Base-by-base conservation (phyloP, 2,329 filamentous ascomycete genomes). In the Exophiala phaeomuriformis region DNA sequence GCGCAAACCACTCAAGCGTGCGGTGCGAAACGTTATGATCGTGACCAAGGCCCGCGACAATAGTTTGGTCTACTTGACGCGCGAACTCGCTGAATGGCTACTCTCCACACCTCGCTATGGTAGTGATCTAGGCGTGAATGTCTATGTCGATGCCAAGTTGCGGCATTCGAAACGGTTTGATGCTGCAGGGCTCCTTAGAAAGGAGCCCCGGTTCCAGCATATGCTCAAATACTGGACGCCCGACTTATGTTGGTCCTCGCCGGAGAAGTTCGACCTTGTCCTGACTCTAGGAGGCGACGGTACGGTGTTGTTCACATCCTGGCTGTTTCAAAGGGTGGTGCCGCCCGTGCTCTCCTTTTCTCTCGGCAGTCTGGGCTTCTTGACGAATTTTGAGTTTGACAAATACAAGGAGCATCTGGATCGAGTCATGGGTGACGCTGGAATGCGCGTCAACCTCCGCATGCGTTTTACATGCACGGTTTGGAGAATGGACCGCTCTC, bases 401-500 rank as follows among this genome's bases (percentile, higher is more conserved):
- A 80, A 85, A 63, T 96, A 95, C 76, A 90, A 89, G 71, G 78
- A 86, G 55, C 88, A 95, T 65, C 79, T 98, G 33, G 85, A 88
- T 70, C 84, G 83, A 50, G 81, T 97, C 62, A 95, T 98, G 90
- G 90, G 90, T 56, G 88, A 94, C 53, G 82, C 86, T 1, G 93
- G 93, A 52, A 97, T 98, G 91, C 86, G 91, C 50, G 91, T 97
- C 56, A 97, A 95, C 66, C 77, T 98, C 63, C 89, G 93, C 62
- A 98, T 98, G 93, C 87, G 93, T 58, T 98, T 98, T 70, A 98
- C 93, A 10, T 97, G 91, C 73, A 97, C 93, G 0, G 90, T 98
- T 5, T 96, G 91, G 74, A 86, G 91, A 42, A 79, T 85, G 61
- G 82, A 74, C 57, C 66, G 67, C 5, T 71, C 67, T 49, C 69